These are phyloP conservation scores for Verbascum thapsus DNA, from an alignment of 257 asterid genomes.

Conservation along the genomic window DNA sequence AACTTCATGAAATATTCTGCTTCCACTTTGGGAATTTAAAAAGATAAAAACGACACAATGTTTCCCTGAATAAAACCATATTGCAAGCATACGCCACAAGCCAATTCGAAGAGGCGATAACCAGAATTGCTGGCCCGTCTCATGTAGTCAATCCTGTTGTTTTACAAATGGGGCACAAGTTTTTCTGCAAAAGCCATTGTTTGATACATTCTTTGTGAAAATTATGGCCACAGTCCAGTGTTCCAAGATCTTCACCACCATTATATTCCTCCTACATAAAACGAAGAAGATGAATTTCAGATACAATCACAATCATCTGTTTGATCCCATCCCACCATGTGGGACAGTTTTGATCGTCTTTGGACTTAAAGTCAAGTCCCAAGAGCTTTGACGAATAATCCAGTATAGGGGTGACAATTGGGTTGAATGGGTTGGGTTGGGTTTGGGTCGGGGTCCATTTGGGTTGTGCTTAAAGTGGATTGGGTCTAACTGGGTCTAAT, in stretches of 20 bases:
- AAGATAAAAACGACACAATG: not conserved
- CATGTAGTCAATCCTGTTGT: constrained; percentile 48
- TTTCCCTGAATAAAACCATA: not conserved
- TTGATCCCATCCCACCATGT: too few species aligned
- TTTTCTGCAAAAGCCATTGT: constrained; percentile 67
- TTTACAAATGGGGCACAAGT: constrained; percentile 67
- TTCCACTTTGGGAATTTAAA: constrained; percentile 33
- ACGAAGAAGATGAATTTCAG: not conserved
- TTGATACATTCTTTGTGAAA: constrained; percentile 56
- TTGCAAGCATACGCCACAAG: constrained; percentile 3
- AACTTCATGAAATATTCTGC: constrained; percentile 3
- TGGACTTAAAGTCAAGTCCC: constrained; percentile 47
- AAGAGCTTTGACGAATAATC: constrained; percentile 50
- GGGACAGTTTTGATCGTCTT: too few species aligned
- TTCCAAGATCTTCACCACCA: constrained; percentile 52
- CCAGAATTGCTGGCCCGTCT: constrained; percentile 25
- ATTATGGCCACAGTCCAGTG: constrained; percentile 59
- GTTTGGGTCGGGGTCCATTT: too few species aligned
- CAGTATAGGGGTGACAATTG: too few species aligned
- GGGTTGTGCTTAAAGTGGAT: too few species aligned
- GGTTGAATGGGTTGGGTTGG: too few species aligned
- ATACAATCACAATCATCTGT: too few species aligned
- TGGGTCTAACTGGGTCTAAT: too few species aligned
- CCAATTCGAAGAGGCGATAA: not conserved
- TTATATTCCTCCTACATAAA: constrained; percentile 56